phyloP scores from a whole-genome alignment of 2,329 filamentous ascomycete species.

The Neurospora sp. region DNA sequence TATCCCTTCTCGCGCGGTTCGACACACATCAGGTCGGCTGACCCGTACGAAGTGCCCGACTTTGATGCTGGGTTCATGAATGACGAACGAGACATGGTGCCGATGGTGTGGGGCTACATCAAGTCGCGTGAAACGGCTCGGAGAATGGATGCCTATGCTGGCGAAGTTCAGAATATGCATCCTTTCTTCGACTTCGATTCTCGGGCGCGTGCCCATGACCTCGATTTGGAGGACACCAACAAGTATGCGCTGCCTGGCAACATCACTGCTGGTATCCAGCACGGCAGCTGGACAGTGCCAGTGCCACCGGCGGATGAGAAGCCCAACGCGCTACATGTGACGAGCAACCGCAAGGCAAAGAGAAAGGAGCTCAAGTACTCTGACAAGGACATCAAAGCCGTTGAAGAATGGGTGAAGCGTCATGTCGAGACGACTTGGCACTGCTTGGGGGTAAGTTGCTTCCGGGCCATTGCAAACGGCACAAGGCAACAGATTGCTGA shows the following conservation, averaged over 20 bases:
- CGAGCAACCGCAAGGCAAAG: conserved; percentile 52
- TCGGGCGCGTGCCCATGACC: conserved; percentile 58
- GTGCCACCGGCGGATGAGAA: conserved; percentile 43
- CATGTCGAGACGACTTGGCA: conserved; percentile 74
- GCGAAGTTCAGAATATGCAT: conserved; percentile 60
- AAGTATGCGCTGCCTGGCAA: conserved; percentile 66
- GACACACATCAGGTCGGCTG: conserved; percentile 60
- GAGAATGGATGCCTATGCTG: conserved; percentile 68
- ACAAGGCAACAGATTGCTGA: background rate
- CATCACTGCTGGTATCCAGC: conserved; percentile 60
- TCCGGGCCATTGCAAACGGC: background rate
- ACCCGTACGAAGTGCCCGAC: conserved; percentile 65
- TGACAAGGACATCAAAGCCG: conserved; percentile 50
- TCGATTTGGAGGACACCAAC: conserved; percentile 68
- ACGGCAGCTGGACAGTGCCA: conserved; percentile 61
- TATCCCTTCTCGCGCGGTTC: conserved; percentile 67
- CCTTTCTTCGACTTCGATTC: conserved; percentile 62
- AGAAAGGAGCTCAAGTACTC: conserved; percentile 58
- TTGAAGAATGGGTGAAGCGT: conserved; percentile 62
- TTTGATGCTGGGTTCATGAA: conserved; percentile 82
- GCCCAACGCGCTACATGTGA: conserved; percentile 39
- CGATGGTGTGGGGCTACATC: conserved; percentile 79
- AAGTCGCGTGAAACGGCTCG: conserved; percentile 73
- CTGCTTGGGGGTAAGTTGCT: conserved; percentile 36
- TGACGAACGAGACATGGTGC: conserved; percentile 74